Conservation (phyloP, 768 basidiomycete genomes). For the Russula abietina region DNA sequence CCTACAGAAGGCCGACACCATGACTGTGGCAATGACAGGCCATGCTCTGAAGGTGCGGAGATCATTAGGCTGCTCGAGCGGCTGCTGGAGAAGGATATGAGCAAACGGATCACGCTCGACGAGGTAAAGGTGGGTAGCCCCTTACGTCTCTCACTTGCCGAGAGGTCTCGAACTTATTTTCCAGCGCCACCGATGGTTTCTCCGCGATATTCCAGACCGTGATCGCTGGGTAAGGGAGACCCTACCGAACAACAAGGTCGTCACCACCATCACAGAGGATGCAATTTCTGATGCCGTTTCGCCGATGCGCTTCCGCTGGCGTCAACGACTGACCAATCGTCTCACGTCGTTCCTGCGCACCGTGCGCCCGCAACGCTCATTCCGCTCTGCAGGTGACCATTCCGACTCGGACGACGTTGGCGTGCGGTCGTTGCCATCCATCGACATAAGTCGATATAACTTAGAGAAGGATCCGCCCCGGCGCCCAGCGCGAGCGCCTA, state of each 20-base stretch:
- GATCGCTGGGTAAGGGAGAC: conserved; percentile 66
- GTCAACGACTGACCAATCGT: conserved; percentile 39
- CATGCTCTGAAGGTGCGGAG: conserved; percentile 46
- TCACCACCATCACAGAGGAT: conserved; percentile 60
- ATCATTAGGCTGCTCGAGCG: conserved; percentile 68
- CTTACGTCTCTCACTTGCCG: neutral
- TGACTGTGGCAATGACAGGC: conserved; percentile 27
- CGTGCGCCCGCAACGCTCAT: conserved; percentile 35
- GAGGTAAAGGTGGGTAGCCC: conserved; percentile 63
- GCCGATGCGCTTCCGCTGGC: conserved; percentile 55
- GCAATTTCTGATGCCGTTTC: conserved; percentile 76
- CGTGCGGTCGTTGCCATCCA: conserved; percentile 20
- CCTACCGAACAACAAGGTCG: conserved; percentile 42
- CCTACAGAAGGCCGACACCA: conserved; percentile 59
- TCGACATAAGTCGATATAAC: conserved; percentile 12
- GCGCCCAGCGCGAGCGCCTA: neutral
- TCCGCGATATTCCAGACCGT: conserved; percentile 59
- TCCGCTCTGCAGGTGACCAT: conserved; percentile 26
- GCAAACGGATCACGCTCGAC: conserved; percentile 66
- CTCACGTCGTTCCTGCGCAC: conserved; percentile 48
- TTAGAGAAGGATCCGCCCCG: neutral
- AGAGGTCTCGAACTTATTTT: conserved; percentile 12
- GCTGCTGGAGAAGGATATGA: conserved; percentile 76
- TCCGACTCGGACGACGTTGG: conserved; percentile 25
- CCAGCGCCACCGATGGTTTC: conserved; percentile 62